Evolutionary conservation across 805 yeast species (phyloP).

Genomic region (Kuraishia molischiana): DNA sequence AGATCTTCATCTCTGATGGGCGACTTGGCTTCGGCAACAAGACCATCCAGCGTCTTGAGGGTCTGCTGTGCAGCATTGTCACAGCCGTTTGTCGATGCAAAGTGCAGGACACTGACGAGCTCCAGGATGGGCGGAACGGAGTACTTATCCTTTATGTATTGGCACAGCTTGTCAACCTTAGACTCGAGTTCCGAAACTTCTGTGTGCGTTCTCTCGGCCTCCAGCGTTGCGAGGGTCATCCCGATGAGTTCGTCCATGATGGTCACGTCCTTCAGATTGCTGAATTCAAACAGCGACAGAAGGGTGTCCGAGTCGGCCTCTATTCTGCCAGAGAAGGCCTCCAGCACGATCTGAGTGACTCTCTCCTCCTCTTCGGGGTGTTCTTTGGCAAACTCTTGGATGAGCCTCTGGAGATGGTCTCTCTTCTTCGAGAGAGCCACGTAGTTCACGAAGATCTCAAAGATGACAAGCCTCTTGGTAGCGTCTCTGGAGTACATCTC

Average conservation of each 20-base stretch:
- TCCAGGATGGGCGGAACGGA: conserved; percentile 5
- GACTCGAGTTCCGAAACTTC: conserved; percentile 13
- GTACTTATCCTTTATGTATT: conserved; percentile 10
- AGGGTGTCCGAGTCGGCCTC: background rate
- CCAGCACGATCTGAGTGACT: background rate
- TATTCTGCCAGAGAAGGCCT: background rate
- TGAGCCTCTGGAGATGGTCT: conserved; percentile 11
- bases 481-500: conserved; percentile 10
- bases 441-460: conserved; percentile 22
- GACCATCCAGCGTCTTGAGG: conserved; percentile 9
- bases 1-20: conserved; percentile 15
- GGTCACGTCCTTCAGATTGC: background rate
- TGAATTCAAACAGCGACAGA: background rate
- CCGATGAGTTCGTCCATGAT: conserved; percentile 10
- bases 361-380: conserved; percentile 7
- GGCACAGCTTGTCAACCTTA: conserved; percentile 10
- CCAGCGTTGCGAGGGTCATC: background rate
- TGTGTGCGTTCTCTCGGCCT: background rate
- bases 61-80: conserved; percentile 13
- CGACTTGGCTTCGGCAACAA: conserved; percentile 3
- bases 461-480: conserved; percentile 16
- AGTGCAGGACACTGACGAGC: conserved; percentile 18
- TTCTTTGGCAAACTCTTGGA: conserved; percentile 18
- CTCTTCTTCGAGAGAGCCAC: conserved; percentile 18
- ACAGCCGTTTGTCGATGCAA: conserved; percentile 17